Evolutionary conservation across 495 filamentous ascomycete genomes (phyloP), one percentile per base, ranked within the genome.

Genomic region (Penicillium riverlandense): DNA sequence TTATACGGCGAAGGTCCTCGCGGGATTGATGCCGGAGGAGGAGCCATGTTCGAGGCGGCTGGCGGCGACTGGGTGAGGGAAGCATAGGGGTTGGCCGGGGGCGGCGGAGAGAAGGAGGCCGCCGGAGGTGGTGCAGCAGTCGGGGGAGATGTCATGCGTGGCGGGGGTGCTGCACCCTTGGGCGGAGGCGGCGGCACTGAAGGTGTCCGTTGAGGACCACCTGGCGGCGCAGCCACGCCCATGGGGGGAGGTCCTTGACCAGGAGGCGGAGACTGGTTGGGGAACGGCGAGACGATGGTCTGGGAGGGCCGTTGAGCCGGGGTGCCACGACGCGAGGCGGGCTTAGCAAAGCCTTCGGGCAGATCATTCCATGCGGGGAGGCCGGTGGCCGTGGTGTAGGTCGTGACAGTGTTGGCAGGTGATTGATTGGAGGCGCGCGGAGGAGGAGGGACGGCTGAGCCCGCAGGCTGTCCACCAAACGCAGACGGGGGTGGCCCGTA

Each of bases 311-410:
- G 63, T 61, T 16, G 66, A 66, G 75, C 79, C 28, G 90, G 89
- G 9, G 90, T 95, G 32, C 70, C 74, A 54, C 82, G 75, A 43
- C 89, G 78, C 9, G 82, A 75, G 9, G 75, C 69, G 22, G 84
- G 78, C 59, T 90, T 94, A 28, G 79, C 75, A 27, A 96, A 77
- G 44, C 62, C 86, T 52, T 95, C 80, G 1, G 92, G 92, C 44
- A 91, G 81, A 65, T 99, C 92, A 52, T 99, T 99, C 92, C 92
- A 99, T 41, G 84, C 83, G 30, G 79, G 78, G 35, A 80, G 77
- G 45, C 85, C 81, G 45, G 78, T 79, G 47, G 76, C 75, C 45
- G 79, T 85, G 12, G 85, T 75, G 41, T 89, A 88, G 10, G 86
- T 83, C 11, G 65, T 63, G 29, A 70, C 48, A 13, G 65, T 69